These are phyloP conservation scores for Colletotrichum theobromicola DNA, from an alignment of 2,329 filamentous ascomycete genomes.

Conservation along the genomic window DNA sequence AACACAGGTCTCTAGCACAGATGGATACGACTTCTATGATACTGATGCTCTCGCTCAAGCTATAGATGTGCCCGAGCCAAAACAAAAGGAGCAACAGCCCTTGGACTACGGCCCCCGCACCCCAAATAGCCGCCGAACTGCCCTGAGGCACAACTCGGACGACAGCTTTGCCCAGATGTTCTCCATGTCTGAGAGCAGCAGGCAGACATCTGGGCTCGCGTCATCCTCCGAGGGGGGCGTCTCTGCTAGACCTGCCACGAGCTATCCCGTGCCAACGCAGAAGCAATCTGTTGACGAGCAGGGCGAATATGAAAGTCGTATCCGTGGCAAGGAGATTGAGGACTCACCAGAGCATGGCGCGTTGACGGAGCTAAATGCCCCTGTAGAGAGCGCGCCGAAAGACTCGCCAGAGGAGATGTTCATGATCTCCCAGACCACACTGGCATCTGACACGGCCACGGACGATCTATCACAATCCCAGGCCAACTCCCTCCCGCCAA, in stretches of 20 bases:
- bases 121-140: constrained; percentile 32
- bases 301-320: constrained; percentile 50
- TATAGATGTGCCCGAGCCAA: constrained; percentile 56
- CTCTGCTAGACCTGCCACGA: neutral
- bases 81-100: constrained; percentile 38
- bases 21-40: constrained; percentile 72
- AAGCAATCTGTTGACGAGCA: constrained; percentile 26
- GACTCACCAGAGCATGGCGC: constrained; percentile 19
- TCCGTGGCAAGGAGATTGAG: constrained; percentile 45
- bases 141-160: constrained; percentile 57
- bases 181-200: constrained; percentile 58
- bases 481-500: neutral
- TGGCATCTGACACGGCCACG: constrained; percentile 28
- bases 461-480: constrained; percentile 31
- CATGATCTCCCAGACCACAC: constrained; percentile 53
- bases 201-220: constrained; percentile 41
- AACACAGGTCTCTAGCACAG: constrained; percentile 56
- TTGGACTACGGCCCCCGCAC: constrained; percentile 39
- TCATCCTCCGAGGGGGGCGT: constrained; percentile 36
- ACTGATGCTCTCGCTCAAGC: constrained; percentile 57
- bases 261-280: constrained; percentile 26
- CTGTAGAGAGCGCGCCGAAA: neutral
- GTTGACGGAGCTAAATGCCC: neutral
- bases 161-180: constrained; percentile 66
- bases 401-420: constrained; percentile 45